A percentile compares a stretch with the other conserved stretches of the same genome.
phyloP scores from a whole-genome alignment of 2,329 filamentous ascomycete species.

The Stemphylium beticola region DNA sequence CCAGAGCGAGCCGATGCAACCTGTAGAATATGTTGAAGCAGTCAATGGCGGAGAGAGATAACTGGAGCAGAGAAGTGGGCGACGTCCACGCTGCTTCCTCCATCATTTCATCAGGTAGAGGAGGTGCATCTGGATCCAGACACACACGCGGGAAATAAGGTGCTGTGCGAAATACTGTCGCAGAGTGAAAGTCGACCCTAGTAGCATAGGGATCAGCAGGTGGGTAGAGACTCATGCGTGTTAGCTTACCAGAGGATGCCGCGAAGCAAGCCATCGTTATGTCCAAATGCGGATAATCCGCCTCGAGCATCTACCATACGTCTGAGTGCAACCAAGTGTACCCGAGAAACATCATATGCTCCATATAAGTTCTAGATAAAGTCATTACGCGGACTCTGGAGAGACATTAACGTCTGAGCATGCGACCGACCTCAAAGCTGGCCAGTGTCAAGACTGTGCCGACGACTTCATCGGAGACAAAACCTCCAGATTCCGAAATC shows the following conservation, averaged over 20 bases:
- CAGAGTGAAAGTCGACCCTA: constrained; percentile 37
- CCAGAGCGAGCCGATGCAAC: constrained; percentile 31
- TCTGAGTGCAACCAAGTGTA: constrained; percentile 24
- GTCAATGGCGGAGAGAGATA: constrained; percentile 25
- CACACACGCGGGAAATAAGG: constrained; percentile 26
- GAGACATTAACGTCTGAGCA: background rate
- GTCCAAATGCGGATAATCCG: constrained; percentile 28
- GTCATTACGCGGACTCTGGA: background rate
- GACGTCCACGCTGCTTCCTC: constrained; percentile 31
- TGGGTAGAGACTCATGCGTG: background rate
- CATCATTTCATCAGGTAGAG: constrained; percentile 24
- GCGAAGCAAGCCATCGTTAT: constrained; percentile 32
- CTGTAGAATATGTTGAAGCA: constrained; percentile 39
- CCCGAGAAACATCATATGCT: constrained; percentile 30
- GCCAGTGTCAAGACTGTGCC: constrained; percentile 33
- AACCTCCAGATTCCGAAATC: constrained; percentile 14
- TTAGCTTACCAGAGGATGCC: constrained; percentile 31
- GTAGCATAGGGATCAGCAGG: background rate
- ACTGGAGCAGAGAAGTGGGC: constrained; percentile 29
- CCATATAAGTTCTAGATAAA: constrained; percentile 29
- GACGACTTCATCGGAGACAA: constrained; percentile 32
- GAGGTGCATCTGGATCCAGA: constrained; percentile 23
- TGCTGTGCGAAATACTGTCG: constrained; percentile 25
- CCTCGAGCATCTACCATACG: constrained; percentile 32
- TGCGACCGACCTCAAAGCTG: constrained; percentile 30